Evolutionary conservation across 306 rosid genomes (phyloP).

Genomic region (Morella rubra): DNA sequence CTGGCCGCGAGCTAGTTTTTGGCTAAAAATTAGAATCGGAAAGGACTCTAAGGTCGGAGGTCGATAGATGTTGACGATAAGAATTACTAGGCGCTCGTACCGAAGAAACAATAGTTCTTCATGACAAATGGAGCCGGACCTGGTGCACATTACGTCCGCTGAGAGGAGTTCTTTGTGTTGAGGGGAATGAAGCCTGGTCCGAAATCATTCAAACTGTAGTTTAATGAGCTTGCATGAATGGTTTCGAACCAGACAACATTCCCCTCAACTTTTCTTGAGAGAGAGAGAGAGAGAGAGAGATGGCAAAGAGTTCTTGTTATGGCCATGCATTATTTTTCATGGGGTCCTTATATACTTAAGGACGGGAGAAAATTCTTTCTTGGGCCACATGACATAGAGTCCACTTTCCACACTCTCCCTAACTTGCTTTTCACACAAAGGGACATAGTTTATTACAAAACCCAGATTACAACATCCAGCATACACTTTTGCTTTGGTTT

Average conservation of each 20-base stretch:
- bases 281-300: slow-evolving; percentile 32
- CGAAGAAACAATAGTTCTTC: background rate
- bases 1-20: slow-evolving; percentile 15
- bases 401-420: slow-evolving; percentile 55
- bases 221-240: slow-evolving; percentile 39
- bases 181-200: slow-evolving; percentile 98
- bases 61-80: background rate
- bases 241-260: slow-evolving; percentile 75
- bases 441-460: slow-evolving; percentile 12
- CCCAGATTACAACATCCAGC: slow-evolving; percentile 17
- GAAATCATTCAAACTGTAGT: slow-evolving; percentile 46
- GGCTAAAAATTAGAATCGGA: slow-evolving; percentile 6
- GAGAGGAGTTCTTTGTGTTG: slow-evolving; percentile 32
- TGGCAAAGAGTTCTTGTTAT: slow-evolving; percentile 41
- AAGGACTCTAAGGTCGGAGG: background rate
- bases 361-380: slow-evolving; percentile 43
- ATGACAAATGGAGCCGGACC: background rate
- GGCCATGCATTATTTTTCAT: slow-evolving; percentile 71
- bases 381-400: slow-evolving; percentile 51
- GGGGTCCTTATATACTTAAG: slow-evolving; percentile 68
- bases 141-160: background rate
- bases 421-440: slow-evolving; percentile 50
- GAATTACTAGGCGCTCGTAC: background rate
- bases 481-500: slow-evolving; percentile 5
- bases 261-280: slow-evolving; percentile 63